Percentiles rank a stretch among this genome's conserved stretches.
phyloP scores from a whole-genome alignment of 2,329 filamentous ascomycete genomes.

The Arthrobotrys iridis region DNA sequence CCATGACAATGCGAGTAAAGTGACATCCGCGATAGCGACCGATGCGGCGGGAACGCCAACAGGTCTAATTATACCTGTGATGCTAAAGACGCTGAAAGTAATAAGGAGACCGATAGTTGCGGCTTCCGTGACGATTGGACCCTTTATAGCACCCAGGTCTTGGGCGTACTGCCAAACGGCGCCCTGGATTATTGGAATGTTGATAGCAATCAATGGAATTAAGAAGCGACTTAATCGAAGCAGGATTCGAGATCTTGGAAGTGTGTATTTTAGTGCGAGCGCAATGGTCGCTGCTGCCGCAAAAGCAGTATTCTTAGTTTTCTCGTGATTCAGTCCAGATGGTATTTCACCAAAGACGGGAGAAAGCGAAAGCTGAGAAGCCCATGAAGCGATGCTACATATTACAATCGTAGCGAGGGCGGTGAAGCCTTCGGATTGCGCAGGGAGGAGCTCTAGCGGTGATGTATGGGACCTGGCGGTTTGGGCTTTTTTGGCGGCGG shows the following conservation, averaged over 20 bases:
- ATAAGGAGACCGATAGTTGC: slow-evolving; percentile 35
- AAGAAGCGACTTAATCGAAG: slow-evolving; percentile 40
- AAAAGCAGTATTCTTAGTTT: slow-evolving; percentile 70
- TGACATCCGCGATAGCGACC: slow-evolving; percentile 21
- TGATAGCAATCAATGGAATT: slow-evolving; percentile 78
- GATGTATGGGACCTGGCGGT: neutral
- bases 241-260: slow-evolving; percentile 38
- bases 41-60: slow-evolving; percentile 28
- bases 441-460: slow-evolving; percentile 28
- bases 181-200: slow-evolving; percentile 77
- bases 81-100: slow-evolving; percentile 37
- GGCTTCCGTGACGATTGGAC: slow-evolving; percentile 77
- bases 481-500: slow-evolving; percentile 43
- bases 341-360: slow-evolving; percentile 91
- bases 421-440: slow-evolving; percentile 31
- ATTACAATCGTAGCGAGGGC: slow-evolving; percentile 32
- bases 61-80: slow-evolving; percentile 30
- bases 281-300: slow-evolving; percentile 77
- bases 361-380: slow-evolving; percentile 79
- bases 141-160: slow-evolving; percentile 73
- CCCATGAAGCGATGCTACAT: slow-evolving; percentile 70
- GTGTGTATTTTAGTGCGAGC: slow-evolving; percentile 60
- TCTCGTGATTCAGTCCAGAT: slow-evolving; percentile 75
- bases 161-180: slow-evolving; percentile 75
- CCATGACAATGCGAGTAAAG: slow-evolving; percentile 34